These are phyloP conservation scores for Pseudopyricularia javanii DNA, from an alignment of 2,329 filamentous ascomycete species.

Conservation along the genomic window DNA sequence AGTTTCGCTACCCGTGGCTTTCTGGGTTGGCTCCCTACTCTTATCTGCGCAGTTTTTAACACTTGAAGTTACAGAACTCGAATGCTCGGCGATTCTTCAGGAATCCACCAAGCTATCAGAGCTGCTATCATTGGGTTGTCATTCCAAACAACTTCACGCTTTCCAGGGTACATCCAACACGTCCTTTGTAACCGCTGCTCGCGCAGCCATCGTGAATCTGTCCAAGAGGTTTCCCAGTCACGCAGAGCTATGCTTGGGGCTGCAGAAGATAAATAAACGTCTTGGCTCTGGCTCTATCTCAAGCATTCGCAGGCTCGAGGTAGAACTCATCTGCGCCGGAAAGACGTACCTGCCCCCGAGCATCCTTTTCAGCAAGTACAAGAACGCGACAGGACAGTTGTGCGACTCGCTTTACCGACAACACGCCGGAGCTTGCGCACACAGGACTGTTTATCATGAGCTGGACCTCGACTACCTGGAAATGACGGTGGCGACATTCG, in stretches of 20 bases:
- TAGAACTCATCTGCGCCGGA: slow-evolving; percentile 37
- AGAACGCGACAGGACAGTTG: slow-evolving; percentile 24
- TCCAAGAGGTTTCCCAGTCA: not conserved
- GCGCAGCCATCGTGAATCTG: not conserved
- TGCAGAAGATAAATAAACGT: slow-evolving; percentile 22
- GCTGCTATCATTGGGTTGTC: slow-evolving; percentile 27
- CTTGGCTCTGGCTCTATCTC: slow-evolving; percentile 21
- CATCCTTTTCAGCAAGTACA: slow-evolving; percentile 27
- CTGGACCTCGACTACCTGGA: slow-evolving; percentile 27
- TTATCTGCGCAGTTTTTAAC: not conserved
- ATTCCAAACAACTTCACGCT: slow-evolving; percentile 25
- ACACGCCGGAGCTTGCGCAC: slow-evolving; percentile 14
- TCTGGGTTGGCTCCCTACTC: not conserved
- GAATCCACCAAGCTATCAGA: slow-evolving; percentile 15
- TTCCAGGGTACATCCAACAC: not conserved
- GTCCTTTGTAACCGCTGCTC: not conserved
- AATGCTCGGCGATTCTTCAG: slow-evolving; percentile 26
- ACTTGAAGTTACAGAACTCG: slow-evolving; percentile 27
- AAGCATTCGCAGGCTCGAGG: slow-evolving; percentile 33
- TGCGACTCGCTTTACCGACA: slow-evolving; percentile 30
- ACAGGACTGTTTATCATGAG: slow-evolving; percentile 28
- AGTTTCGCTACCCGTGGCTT: slow-evolving; percentile 10
- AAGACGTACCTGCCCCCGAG: slow-evolving; percentile 26
- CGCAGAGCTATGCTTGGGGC: slow-evolving; percentile 7
- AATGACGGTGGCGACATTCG: slow-evolving; percentile 16